Percentiles rank a stretch among this genome's conserved stretches.
phyloP scores from a whole-genome alignment of 2,329 filamentous ascomycete genomes.

The Pseudopyricularia javanii region DNA sequence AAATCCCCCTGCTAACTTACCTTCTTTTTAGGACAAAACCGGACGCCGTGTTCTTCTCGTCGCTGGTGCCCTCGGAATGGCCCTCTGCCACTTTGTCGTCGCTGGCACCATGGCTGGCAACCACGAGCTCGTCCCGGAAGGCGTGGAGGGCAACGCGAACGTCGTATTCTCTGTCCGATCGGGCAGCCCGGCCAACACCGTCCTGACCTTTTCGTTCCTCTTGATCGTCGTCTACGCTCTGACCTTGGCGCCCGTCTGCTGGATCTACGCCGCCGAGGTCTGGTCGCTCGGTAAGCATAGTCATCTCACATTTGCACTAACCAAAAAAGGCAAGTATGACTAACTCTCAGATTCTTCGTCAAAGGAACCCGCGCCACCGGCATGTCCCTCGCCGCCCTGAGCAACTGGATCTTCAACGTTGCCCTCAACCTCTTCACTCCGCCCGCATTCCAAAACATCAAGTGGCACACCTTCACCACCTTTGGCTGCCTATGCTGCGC shows the following conservation, averaged over 20 bases:
- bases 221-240: conserved; percentile 51
- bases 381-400: conserved; percentile 46
- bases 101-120: conserved; percentile 29
- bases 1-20: too few species aligned
- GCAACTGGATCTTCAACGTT: conserved; percentile 42
- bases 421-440: conserved; percentile 47
- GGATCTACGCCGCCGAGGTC: conserved; percentile 55
- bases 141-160: conserved; percentile 25
- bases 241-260: conserved; percentile 51
- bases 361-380: conserved; percentile 46
- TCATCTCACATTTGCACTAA: too few species aligned
- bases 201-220: conserved; percentile 55
- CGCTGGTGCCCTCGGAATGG: conserved; percentile 8
- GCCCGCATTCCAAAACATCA: conserved; percentile 44
- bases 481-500: conserved; percentile 23
- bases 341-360: too few species aligned
- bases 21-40: too few species aligned
- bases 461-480: conserved; percentile 33
- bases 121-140: conserved; percentile 17
- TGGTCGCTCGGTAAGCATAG: conserved; percentile 52
- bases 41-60: conserved; percentile 11
- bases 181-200: conserved; percentile 41
- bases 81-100: conserved; percentile 25
- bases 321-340: too few species aligned
- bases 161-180: conserved; percentile 35